Evolutionary conservation across 2,329 filamentous ascomycete species (phyloP).

Genomic region (Trichophyton equinum): DNA sequence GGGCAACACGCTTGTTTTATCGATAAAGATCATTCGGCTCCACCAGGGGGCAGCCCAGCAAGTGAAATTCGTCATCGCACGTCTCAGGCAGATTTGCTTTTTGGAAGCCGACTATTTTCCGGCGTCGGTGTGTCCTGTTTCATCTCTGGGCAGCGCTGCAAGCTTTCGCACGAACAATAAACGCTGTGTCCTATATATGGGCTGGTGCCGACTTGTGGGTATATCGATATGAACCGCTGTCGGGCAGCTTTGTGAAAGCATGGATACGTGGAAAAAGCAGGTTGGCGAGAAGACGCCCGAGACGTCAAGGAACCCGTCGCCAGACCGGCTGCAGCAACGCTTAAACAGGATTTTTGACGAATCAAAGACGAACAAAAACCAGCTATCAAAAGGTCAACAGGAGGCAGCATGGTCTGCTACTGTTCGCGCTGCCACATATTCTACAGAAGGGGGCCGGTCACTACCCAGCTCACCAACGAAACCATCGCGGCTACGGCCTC

Average conservation of each 20-base stretch:
- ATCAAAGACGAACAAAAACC: slow-evolving; percentile 1
- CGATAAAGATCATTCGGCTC: background rate
- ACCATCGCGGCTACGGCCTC: background rate
- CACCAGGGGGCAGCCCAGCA: background rate
- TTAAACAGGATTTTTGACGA: slow-evolving; percentile 3
- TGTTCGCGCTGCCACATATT: background rate
- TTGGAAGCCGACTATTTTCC: background rate
- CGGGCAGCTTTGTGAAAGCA: background rate
- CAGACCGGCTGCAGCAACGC: slow-evolving; percentile 2
- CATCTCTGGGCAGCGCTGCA: background rate
- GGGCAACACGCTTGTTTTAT: background rate
- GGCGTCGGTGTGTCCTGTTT: background rate
- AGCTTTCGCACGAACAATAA: background rate
- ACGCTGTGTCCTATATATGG: background rate
- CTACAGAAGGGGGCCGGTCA: background rate
- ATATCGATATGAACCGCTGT: background rate
- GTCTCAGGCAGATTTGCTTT: slow-evolving; percentile 1
- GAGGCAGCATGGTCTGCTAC: background rate
- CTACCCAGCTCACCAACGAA: background rate
- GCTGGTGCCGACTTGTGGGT: background rate
- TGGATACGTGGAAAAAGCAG: slow-evolving; percentile 11
- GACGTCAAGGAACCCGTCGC: background rate
- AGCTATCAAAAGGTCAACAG: background rate
- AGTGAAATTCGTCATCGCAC: slow-evolving; percentile 1
- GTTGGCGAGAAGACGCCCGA: slow-evolving; percentile 7